These are phyloP conservation scores for Musa schizocarpa DNA, from an alignment of 176 grass and related monocot species.

Conservation along the genomic window DNA sequence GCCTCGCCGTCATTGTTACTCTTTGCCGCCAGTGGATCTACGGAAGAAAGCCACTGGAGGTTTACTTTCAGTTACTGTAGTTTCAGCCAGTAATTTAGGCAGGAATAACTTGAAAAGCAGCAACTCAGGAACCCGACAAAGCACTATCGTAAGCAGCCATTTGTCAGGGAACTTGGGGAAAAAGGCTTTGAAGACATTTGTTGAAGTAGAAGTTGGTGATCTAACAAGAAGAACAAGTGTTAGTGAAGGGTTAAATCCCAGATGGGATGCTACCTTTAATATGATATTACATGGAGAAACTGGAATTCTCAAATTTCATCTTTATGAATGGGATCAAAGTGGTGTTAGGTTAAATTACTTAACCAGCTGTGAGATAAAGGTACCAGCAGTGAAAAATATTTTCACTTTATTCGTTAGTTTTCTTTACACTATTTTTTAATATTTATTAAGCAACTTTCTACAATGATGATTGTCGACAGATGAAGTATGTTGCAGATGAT, in stretches of 20 bases:
- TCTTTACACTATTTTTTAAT: slow-evolving; percentile 5
- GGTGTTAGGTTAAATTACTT: slow-evolving; percentile 76
- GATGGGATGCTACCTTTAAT: slow-evolving; percentile 75
- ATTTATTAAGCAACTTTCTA: slow-evolving; percentile 13
- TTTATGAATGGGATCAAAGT: slow-evolving; percentile 74
- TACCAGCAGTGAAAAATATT: slow-evolving; percentile 6
- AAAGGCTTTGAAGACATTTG: slow-evolving; percentile 34
- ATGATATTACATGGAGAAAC: slow-evolving; percentile 83
- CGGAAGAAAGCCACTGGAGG: slow-evolving; percentile 65
- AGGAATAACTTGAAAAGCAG: slow-evolving; percentile 26
- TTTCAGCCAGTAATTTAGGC: slow-evolving; percentile 63
- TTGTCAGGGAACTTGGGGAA: slow-evolving; percentile 26
- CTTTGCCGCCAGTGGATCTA: slow-evolving; percentile 76
- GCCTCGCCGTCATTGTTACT: slow-evolving; percentile 72
- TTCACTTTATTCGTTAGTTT: neutral
- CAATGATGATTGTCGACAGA: slow-evolving; percentile 38
- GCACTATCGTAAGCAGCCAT: slow-evolving; percentile 17
- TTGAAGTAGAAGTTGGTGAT: slow-evolving; percentile 87
- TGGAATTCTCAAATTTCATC: slow-evolving; percentile 74
- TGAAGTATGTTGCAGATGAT: slow-evolving; percentile 85
- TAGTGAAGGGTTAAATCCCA: slow-evolving; percentile 48
- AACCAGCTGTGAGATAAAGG: slow-evolving; percentile 91
- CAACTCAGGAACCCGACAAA: slow-evolving; percentile 29
- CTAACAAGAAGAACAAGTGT: slow-evolving; percentile 75
- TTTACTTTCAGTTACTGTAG: slow-evolving; percentile 72